Evolutionary conservation across 163 green algal species (phyloP).

Genomic region (Chlorella variabilis): DNA sequence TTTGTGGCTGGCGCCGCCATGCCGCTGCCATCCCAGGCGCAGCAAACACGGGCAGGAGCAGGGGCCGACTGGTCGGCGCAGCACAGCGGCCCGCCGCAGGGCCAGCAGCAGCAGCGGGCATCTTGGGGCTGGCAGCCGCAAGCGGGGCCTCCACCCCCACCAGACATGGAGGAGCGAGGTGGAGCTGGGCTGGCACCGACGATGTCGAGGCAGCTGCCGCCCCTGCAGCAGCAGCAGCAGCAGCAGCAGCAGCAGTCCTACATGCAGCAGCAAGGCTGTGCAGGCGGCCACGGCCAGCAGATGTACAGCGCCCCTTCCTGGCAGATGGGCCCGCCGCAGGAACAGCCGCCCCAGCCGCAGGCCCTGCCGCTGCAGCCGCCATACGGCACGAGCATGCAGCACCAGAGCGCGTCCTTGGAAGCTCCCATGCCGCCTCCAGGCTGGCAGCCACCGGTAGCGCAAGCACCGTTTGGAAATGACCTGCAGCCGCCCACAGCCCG

Average conservation of each 20-base stretch:
- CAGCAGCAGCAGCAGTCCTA: background rate
- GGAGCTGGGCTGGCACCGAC: too few relatives aligned
- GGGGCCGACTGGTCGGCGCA: background rate
- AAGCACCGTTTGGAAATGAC: constrained; percentile 1
- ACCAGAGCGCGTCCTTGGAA: too few relatives aligned
- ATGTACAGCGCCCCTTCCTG: background rate
- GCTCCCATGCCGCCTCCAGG: too few relatives aligned
- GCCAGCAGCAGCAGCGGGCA: background rate
- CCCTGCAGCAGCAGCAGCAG: background rate
- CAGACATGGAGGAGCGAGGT: too few relatives aligned
- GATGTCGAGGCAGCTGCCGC: too few relatives aligned
- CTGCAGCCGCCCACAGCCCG: background rate
- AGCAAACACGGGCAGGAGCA: background rate
- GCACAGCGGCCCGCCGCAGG: background rate
- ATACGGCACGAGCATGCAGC: background rate
- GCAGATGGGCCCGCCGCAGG: background rate
- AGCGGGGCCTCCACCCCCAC: too few relatives aligned
- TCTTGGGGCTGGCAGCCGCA: too few relatives aligned
- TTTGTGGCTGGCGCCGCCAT: background rate
- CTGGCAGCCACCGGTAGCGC: background rate
- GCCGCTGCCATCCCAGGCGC: background rate
- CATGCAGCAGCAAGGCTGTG: too few relatives aligned
- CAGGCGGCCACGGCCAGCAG: background rate
- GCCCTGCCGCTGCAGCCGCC: background rate
- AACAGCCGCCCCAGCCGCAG: background rate